Conservation (phyloP, 371 early-diverging fungal genomes). For the Mucor sp. region DNA sequence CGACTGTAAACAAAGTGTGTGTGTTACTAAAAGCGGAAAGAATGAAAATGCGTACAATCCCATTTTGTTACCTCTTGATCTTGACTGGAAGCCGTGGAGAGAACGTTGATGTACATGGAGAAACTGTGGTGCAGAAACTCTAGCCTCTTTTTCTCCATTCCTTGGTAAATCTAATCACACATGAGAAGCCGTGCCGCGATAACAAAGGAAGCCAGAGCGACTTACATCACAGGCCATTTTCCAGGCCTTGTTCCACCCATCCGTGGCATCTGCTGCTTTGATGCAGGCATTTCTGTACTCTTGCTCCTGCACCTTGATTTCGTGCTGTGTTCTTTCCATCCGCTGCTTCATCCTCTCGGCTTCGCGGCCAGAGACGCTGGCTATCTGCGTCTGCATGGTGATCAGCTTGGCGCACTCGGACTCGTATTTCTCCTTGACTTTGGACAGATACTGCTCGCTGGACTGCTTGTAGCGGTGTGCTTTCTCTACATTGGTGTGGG, state of each 20-base stretch:
- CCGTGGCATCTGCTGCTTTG: slow-evolving; percentile 68
- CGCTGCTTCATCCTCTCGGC: slow-evolving; percentile 38
- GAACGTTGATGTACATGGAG: slow-evolving; percentile 86
- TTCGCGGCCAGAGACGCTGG: slow-evolving; percentile 28
- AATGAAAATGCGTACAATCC: background rate
- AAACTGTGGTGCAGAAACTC: slow-evolving; percentile 78
- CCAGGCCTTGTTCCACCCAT: slow-evolving; percentile 73
- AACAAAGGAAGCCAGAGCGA: too few species aligned
- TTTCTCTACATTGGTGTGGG: slow-evolving; percentile 55
- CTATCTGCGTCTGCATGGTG: slow-evolving; percentile 40
- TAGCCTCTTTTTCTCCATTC: slow-evolving; percentile 88
- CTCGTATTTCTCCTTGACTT: slow-evolving; percentile 75
- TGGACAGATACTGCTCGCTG: slow-evolving; percentile 27
- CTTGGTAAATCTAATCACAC: slow-evolving; percentile 67
- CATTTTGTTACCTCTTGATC: slow-evolving; percentile 77
- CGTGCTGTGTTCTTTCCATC: slow-evolving; percentile 38
- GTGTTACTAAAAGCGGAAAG: background rate
- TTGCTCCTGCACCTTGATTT: slow-evolving; percentile 52
- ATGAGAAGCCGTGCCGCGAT: too few species aligned
- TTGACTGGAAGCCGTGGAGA: slow-evolving; percentile 78
- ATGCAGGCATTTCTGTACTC: slow-evolving; percentile 73
- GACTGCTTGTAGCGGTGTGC: slow-evolving; percentile 59
- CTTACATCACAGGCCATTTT: slow-evolving; percentile 69
- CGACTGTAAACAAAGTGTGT: slow-evolving; percentile 44
- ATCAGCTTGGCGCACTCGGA: slow-evolving; percentile 55